Conservation (phyloP, 495 filamentous ascomycete species). For the Penicillium nucicola region DNA sequence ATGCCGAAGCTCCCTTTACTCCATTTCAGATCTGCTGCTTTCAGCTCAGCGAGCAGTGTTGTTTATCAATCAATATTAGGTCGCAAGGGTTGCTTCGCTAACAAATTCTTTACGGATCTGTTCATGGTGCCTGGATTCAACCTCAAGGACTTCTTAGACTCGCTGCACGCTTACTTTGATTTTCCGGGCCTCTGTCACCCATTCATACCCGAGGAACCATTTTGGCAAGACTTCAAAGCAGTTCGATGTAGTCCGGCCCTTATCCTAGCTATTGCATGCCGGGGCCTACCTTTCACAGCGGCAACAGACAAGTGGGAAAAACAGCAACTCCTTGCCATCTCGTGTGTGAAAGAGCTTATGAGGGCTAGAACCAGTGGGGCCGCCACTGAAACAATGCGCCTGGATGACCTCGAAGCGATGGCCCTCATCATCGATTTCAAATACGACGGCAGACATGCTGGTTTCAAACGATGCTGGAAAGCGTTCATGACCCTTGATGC, state of each 20-base stretch:
- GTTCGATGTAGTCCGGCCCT: slow-evolving; percentile 3
- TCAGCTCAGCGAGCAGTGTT: too few species aligned
- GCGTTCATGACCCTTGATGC: slow-evolving; percentile 10
- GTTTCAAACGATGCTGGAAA: background rate
- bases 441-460: slow-evolving; percentile 5
- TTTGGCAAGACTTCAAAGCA: slow-evolving; percentile 9
- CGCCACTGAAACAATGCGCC: background rate
- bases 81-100: too few species aligned
- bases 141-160: too few species aligned
- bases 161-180: slow-evolving; percentile 5
- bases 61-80: too few species aligned
- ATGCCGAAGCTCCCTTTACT: too few species aligned
- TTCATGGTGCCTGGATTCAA: too few species aligned
- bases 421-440: slow-evolving; percentile 15
- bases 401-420: slow-evolving; percentile 16
- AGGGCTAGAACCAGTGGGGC: background rate
- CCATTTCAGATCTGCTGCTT: too few species aligned
- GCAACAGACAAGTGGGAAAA: slow-evolving; percentile 3
- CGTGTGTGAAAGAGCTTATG: slow-evolving; percentile 7
- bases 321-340: slow-evolving; percentile 5
- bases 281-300: slow-evolving; percentile 11
- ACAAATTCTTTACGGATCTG: too few species aligned
- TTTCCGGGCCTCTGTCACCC: slow-evolving; percentile 8
- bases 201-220: slow-evolving; percentile 10
- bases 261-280: slow-evolving; percentile 11